Evolutionary conservation across 2,329 filamentous ascomycete genomes (phyloP).

Genomic region (Westerdykella sp.): DNA sequence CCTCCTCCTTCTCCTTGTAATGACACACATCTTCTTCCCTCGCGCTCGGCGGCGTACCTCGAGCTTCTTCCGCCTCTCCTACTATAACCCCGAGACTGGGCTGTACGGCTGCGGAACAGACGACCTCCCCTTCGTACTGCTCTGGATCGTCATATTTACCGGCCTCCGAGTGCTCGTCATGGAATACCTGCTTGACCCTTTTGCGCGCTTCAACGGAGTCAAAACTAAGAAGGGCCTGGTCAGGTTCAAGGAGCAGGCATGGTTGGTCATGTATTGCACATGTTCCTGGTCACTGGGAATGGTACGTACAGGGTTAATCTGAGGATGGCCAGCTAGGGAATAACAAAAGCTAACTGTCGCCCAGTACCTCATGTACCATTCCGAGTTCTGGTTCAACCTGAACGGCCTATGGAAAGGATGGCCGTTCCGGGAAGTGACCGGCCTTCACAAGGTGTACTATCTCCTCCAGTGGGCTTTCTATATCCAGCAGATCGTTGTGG

Average conservation of each 20-base stretch:
- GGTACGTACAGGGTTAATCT: constrained; percentile 46
- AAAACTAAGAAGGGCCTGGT: constrained; percentile 68
- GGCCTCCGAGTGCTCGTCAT: constrained; percentile 77
- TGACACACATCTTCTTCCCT: constrained; percentile 65
- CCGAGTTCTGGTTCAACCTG: constrained; percentile 71
- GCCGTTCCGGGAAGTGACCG: constrained; percentile 69
- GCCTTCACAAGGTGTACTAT: constrained; percentile 80
- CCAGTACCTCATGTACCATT: constrained; percentile 74
- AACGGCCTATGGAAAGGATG: constrained; percentile 76
- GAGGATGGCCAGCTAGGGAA: too few species aligned
- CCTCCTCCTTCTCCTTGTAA: constrained; percentile 48
- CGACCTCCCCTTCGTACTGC: constrained; percentile 70
- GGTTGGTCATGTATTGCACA: constrained; percentile 78
- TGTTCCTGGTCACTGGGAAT: constrained; percentile 79
- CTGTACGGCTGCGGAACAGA: constrained; percentile 72
- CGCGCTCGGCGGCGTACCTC: constrained; percentile 70
- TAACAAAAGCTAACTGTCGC: constrained; percentile 9
- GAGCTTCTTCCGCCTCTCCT: constrained; percentile 83
- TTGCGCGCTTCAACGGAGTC: constrained; percentile 68
- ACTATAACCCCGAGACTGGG: constrained; percentile 64
- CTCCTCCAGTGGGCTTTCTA: constrained; percentile 87
- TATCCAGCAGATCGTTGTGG: constrained; percentile 88
- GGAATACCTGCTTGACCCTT: constrained; percentile 77
- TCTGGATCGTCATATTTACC: constrained; percentile 79
- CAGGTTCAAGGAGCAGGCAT: constrained; percentile 90